Evolutionary conservation across 2,329 filamentous ascomycete genomes (phyloP), one percentile per base, ranked within the genome.

Genomic region (Aspergillus sp.): DNA sequence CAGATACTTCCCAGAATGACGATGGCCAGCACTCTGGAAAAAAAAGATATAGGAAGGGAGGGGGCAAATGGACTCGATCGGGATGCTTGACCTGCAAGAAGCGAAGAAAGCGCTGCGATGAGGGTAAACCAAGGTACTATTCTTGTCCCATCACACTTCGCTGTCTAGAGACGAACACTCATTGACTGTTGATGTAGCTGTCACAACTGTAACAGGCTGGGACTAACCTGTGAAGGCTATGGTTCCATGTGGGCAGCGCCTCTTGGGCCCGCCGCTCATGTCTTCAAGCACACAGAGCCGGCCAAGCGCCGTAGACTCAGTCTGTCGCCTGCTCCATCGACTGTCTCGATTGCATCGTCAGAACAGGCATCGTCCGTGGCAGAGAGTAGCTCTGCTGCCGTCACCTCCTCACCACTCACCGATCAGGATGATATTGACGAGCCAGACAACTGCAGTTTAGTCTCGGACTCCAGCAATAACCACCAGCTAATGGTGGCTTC

Each of bases 31-130:
- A 8, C 37, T 34, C 53, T 9, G 41, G 51, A 6, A 61, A 57
- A 19, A 70, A 66, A 46, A 66, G 66, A 48, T 56, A 56, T 54
- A 66, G 67, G 51, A 63, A 61, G 54, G 66, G 66, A n/a, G 68
- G 70, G 17, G 66, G 64, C 7, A 66, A 65, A 57, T 75, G 73
- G 73, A 73, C 71, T 61, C 71, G 73, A 12, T 74, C 72, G 3
- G 73, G 72, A n/a, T 75, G 73, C 47, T 54, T 75, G n/a, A 75
- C 73, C 3, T 75, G 73, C 61, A 75, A 75, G 56, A 70, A 64
- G 54, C 69, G 73, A 39, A 68, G 72, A 30, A 75, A 75, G 59
- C 68, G 70, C 39, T 75, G 73, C 39, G 73, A 75, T 57, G 73
- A 75, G 62, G 60, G 69, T 20, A 75, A 74, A 54, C 73, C 73